Evolutionary conservation across 2,329 filamentous ascomycete genomes (phyloP).

Genomic region (Aspergillus sp.): DNA sequence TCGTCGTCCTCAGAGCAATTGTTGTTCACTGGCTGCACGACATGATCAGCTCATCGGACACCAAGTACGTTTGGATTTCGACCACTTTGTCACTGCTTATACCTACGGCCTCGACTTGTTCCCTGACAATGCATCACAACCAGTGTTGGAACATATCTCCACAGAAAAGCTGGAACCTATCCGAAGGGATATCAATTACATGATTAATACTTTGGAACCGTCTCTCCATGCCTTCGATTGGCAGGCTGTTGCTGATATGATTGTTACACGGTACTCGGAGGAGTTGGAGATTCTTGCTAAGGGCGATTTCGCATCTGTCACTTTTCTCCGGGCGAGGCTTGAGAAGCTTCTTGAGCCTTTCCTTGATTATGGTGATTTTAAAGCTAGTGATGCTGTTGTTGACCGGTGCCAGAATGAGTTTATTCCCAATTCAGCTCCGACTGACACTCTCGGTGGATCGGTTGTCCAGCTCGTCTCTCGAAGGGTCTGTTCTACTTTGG

Average conservation of each 20-base stretch:
- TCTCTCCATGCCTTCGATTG: conserved; percentile 42
- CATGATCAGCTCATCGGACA: conserved; percentile 7
- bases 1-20: too few species aligned
- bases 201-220: conserved; percentile 26
- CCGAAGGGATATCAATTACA: conserved; percentile 34
- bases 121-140: conserved; percentile 25
- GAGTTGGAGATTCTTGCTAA: conserved; percentile 33
- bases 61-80: conserved; percentile 35
- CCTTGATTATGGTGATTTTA: conserved; percentile 5
- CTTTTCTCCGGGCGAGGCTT: conserved; percentile 2
- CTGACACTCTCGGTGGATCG: too few species aligned
- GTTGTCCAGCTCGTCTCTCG: too few species aligned
- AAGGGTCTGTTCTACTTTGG: too few species aligned
- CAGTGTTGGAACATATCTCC: conserved; percentile 23
- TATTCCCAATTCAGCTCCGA: conserved; percentile 1
- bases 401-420: conserved; percentile 4
- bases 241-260: conserved; percentile 56
- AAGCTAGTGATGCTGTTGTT: neutral
- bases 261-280: conserved; percentile 51
- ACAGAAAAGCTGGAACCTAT: conserved; percentile 23
- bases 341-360: conserved; percentile 5
- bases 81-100: conserved; percentile 38
- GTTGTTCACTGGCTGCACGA: neutral
- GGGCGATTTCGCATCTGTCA: neutral
- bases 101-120: conserved; percentile 33